Percentiles rank a stretch among this genome's conserved stretches.
phyloP scores from a whole-genome alignment of 2,329 filamentous ascomycete species.

The Ophiostoma ips region DNA sequence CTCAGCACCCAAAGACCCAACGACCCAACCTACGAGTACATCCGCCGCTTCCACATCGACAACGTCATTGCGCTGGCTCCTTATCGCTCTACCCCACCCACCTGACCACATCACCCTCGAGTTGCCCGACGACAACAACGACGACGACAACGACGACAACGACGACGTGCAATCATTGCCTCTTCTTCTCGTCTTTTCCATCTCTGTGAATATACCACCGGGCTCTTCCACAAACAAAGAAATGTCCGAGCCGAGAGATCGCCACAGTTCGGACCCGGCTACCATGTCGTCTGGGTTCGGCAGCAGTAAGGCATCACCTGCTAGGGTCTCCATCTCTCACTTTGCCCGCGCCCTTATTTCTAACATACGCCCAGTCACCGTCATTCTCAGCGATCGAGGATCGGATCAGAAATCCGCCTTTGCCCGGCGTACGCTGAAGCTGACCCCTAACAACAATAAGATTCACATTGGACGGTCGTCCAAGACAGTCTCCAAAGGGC shows the following conservation, averaged over 20 bases:
- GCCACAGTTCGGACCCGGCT: neutral
- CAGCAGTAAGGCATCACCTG: neutral
- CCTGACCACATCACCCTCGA: neutral
- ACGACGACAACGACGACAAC: neutral
- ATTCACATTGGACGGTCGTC: conserved; percentile 31
- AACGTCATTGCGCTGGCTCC: neutral
- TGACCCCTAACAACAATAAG: conserved; percentile 16
- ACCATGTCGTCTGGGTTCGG: neutral
- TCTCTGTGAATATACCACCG: too few relatives aligned
- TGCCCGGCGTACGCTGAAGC: conserved; percentile 17
- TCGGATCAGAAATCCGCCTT: conserved; percentile 1
- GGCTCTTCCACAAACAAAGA: too few relatives aligned
- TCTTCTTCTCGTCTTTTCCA: too few relatives aligned
- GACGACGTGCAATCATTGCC: too few relatives aligned
- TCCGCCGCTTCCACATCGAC: neutral
- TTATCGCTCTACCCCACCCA: neutral
- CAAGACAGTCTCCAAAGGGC: conserved; percentile 30
- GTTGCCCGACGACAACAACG: neutral
- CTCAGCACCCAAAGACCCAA: too few relatives aligned
- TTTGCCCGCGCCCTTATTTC: too few relatives aligned
- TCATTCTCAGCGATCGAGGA: neutral
- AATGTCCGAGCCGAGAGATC: neutral
- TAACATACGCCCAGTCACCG: neutral
- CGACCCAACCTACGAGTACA: neutral
- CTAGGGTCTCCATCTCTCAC: neutral